Base-by-base conservation (phyloP, 2,329 filamentous ascomycete genomes). In the Penicillium carneum region DNA sequence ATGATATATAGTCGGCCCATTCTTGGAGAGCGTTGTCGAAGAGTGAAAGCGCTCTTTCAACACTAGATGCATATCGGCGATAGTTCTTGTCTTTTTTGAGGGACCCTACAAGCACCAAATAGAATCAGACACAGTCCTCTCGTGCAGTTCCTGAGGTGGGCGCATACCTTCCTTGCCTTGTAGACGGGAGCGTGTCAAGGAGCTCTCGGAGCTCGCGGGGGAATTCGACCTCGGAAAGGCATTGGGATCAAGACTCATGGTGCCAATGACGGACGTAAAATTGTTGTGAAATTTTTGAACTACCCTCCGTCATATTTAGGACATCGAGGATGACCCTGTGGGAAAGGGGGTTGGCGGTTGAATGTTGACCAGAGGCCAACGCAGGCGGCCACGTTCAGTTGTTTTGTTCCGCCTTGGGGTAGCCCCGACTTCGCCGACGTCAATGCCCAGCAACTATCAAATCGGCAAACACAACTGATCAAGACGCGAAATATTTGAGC, bases 1-100 rank as follows among this genome's bases (percentile, higher is more conserved):
- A 99, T 18, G 94, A 97, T 72, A 99, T 99, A 76, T 99, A 99
- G 80, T 99, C 95, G 50, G 96, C 95, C 95, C 95, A 99, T 87
- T 99, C 95, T 79, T 98, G 93, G 69, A 97, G 84, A 33, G 92
- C 88, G 16, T 92, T 93, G 75, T 99, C 95, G 81, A 97, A 99
- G 36, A 97, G 84, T 47, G 90, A 87, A 64, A 99, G 84, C 36
- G 93, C 91, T 76, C 93, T 88, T 73, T 98, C 94, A 67, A 99
- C 89, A 61, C 88, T 90, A 50, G 89, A 87, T 46, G 93, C 92
- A 86, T 98, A 99, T 77, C 93, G 90, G 68, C 93, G 92, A 76
- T 92, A 94, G 62, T 79, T 81, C 69, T 88, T 89, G 72, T 90
- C 86, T 70, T 86, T 87, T 69, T 83, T 80, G 43, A 78, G 58